These are phyloP conservation scores for Pyricularia sp. DNA, from an alignment of 2,329 filamentous ascomycete species.

Conservation along the genomic window DNA sequence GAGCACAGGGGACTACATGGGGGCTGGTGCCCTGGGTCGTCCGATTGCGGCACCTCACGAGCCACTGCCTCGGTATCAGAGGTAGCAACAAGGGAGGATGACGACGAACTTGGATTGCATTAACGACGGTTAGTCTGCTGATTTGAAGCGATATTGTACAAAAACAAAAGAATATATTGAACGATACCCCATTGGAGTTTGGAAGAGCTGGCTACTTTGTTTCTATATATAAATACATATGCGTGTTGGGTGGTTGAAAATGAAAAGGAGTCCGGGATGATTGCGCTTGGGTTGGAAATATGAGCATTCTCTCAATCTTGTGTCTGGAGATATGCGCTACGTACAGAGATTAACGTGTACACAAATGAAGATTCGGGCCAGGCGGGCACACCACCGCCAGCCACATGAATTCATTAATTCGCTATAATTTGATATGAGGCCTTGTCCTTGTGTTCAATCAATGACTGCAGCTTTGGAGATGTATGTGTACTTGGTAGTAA, in stretches of 20 bases:
- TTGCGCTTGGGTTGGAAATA: not conserved
- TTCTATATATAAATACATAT: not conserved
- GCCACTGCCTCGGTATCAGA: constrained; percentile 20
- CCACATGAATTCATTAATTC: not conserved
- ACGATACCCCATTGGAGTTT: constrained; percentile 2
- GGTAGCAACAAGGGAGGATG: constrained; percentile 9
- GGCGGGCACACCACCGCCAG: too few species aligned
- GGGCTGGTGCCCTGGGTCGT: not conserved
- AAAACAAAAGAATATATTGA: not conserved
- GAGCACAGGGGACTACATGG: not conserved
- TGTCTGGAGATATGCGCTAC: not conserved
- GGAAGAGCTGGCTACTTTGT: not conserved
- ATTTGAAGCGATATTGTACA: not conserved
- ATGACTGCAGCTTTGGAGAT: too few species aligned
- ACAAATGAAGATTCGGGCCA: not conserved
- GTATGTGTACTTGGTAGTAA: too few species aligned
- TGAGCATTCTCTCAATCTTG: too few species aligned
- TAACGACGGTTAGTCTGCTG: not conserved
- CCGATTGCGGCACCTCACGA: constrained; percentile 10
- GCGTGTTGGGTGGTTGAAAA: not conserved
- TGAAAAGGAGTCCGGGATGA: not conserved
- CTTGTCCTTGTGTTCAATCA: not conserved
- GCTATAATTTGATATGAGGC: not conserved
- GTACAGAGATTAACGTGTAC: not conserved
- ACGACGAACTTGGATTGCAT: not conserved